Evolutionary conservation across 495 filamentous ascomycete species (phyloP), one percentile per base, ranked within the genome.

Genomic region (Hypoxylon fragiforme): DNA sequence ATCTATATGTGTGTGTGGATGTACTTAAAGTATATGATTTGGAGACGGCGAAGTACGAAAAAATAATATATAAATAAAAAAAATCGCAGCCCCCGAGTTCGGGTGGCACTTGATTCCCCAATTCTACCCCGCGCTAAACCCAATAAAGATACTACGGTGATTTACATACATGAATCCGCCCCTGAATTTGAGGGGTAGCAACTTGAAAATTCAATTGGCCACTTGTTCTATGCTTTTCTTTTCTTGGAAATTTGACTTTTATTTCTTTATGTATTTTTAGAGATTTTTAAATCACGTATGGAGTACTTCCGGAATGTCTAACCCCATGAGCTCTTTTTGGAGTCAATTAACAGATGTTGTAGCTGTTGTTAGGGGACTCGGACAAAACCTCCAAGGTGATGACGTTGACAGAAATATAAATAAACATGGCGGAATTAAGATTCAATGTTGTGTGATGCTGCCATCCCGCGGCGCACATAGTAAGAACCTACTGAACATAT

Each of bases 81-180:
- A 18, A 44, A 30, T 40, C 12, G 19, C 42, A 22, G 24, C 24
- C 24, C n/a, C 44, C 57, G 57, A 61, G 42, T 61, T 61, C 57
- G 57, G 57, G 48, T 46, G 24, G 31, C 49, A 43, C 34, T 45
- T 51, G 36, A 49, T 37, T 56, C 31, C 5, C 31, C 2, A 7
- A 18, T 44, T 41, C 35, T 51, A 61, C 57, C 51, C 57, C 57
- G 57, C 57, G 51, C 57, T 61, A 61, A n/a, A 30, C 57, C 39
- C 14, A 13, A 61, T 51, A 5, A 18, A 39, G 57, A 31, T 32
- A 50, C 3, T 46, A 16, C 9, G 21, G 14, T 13, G 16, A 26
- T 15, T 31, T 31, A n/a, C n/a, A n/a, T n/a, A n/a, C n/a, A n/a
- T 38, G 35, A 18, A 18, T 11, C 20, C 3, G 19, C 20, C 21